Percentiles rank a stretch among this genome's conserved stretches.
Conservation (phyloP, 2,329 filamentous ascomycete genomes). For the Nothophaeocryptopus gaeumannii region DNA sequence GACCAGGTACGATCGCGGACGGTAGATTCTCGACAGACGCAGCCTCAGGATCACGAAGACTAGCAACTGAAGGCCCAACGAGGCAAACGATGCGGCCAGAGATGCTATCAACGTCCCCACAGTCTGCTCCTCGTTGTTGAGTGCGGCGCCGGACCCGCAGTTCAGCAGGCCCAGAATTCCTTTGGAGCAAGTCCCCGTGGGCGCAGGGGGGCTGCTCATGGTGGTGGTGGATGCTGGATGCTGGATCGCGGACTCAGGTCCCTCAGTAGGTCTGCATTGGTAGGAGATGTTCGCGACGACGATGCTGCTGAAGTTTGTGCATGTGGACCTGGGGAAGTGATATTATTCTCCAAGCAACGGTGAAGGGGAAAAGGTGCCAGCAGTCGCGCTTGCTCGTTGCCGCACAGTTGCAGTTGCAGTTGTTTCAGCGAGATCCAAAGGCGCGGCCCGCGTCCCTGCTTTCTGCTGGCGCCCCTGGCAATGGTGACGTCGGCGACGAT, state of each 20-base stretch:
- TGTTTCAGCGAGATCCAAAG: no score
- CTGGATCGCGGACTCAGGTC: not conserved
- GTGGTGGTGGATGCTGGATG: not conserved
- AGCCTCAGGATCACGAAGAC: slow-evolving; percentile 75
- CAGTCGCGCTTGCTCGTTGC: no score
- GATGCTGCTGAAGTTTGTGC: not conserved
- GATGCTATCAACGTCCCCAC: slow-evolving; percentile 38
- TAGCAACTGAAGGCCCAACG: slow-evolving; percentile 51
- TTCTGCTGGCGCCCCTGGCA: no score
- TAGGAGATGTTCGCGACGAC: no score
- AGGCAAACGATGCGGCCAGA: slow-evolving; percentile 33
- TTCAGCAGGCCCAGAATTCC: slow-evolving; percentile 9
- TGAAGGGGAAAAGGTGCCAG: not conserved
- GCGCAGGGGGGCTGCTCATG: not conserved
- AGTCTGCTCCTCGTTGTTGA: slow-evolving; percentile 30
- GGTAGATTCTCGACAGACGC: slow-evolving; percentile 81
- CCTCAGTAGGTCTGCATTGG: no score
- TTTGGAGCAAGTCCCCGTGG: slow-evolving; percentile 1
- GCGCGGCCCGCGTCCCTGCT: no score
- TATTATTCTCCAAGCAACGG: not conserved
- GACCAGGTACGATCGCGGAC: slow-evolving; percentile 81
- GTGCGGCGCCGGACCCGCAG: slow-evolving; percentile 13
- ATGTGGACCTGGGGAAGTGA: not conserved
- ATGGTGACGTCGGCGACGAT: no score
- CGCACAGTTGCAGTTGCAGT: no score